Base-by-base conservation (phyloP, 208 protist genomes). In the Leptomonas pyrrhocoris region DNA sequence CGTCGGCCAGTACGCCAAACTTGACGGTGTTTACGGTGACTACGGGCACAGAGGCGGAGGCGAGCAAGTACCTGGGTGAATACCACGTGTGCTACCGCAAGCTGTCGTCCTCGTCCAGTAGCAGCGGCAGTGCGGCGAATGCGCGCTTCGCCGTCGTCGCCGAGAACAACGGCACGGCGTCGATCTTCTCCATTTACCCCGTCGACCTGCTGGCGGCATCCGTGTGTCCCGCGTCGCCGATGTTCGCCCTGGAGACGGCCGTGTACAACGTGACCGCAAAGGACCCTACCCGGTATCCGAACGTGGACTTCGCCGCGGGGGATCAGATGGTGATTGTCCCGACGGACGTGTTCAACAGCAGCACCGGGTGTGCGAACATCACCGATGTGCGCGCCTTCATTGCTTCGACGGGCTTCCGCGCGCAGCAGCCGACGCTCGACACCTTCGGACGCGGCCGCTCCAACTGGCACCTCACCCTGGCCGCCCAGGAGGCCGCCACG, bases 1-100 rank as follows among this genome's bases (percentile, higher is more conserved):
- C 61, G 19, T 74, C 67, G 28, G 30, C 30, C 42, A 80, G 70
- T 43, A 82, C 54, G 23, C 74, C 68, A 21, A 57, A 34, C 36
- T 60, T 18, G 15, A 84, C 89, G 6, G 81, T 68, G 40, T 93
- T 92, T 69, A 68, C 45, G 30, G 61, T 95, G 25, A 58, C 72
- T 31, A 81, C 82, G 28, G 83, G 82, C 15, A 79, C 75, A 23
- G 51, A 31, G n/a, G 59, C 68, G 34, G 60, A 82, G 54, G 60
- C 78, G 23, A 68, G 56, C 34, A 54, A 25, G n/a, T 91, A 84
- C 73, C 54, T 87, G 0, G 92, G 89, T 2, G 83, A 90, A 65
- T 97, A 97, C 78, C 88, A 92, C 77, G 58, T 91, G 11, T 97
- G 93, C 71, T 97, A 97, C 73, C 75, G 68, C 34, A 83, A 85